These are phyloP conservation scores for Leccinum broughii DNA, from an alignment of 768 basidiomycete species.

Conservation along the genomic window DNA sequence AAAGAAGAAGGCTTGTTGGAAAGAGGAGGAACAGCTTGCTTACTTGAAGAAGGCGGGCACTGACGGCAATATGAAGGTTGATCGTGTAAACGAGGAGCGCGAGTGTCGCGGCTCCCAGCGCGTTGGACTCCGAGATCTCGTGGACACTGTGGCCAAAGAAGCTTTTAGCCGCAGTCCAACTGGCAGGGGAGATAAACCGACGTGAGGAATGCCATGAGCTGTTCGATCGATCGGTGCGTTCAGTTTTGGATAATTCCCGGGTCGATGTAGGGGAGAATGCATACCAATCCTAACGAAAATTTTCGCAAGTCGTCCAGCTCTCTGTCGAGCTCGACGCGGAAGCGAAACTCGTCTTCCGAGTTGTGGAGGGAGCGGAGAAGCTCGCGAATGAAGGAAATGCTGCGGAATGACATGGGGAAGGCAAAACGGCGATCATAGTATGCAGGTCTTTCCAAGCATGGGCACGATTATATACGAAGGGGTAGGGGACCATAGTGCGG, in stretches of 20 bases:
- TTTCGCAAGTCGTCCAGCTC: slow-evolving; percentile 27
- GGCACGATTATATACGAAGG: slow-evolving; percentile 12
- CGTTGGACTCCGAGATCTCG: slow-evolving; percentile 19
- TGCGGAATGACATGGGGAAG: slow-evolving; percentile 12
- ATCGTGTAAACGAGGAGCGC: slow-evolving; percentile 32
- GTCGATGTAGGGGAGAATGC: background rate
- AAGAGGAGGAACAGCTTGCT: background rate
- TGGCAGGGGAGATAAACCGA: slow-evolving; percentile 9
- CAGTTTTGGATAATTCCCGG: background rate
- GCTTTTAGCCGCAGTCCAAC: background rate
- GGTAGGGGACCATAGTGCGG: background rate
- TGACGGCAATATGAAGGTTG: slow-evolving; percentile 26
- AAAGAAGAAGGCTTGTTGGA: background rate
- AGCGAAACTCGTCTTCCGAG: slow-evolving; percentile 2
- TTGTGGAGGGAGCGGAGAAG: background rate
- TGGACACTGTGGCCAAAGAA: slow-evolving; percentile 20
- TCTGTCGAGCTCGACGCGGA: slow-evolving; percentile 17
- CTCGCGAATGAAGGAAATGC: background rate
- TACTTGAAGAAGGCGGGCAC: slow-evolving; percentile 22
- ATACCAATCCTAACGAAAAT: slow-evolving; percentile 23
- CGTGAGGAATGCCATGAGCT: slow-evolving; percentile 33
- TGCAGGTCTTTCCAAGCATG: background rate
- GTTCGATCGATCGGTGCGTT: background rate
- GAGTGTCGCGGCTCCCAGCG: slow-evolving; percentile 23
- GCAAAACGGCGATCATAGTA: background rate